phyloP scores from a whole-genome alignment of 441 rosid genomes.

The Viola pubescens region DNA sequence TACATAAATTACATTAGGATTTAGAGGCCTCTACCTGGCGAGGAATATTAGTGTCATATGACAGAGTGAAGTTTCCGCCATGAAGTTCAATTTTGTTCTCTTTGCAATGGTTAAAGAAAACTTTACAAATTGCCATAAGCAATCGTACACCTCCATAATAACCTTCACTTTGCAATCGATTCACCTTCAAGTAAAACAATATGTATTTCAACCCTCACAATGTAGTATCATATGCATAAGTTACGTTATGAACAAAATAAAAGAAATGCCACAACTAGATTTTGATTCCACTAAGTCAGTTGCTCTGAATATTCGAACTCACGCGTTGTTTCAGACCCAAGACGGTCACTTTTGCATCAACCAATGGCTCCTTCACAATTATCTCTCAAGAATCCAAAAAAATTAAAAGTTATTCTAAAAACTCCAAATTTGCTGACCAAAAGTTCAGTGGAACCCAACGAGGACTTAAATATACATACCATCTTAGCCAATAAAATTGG shows the following conservation, averaged over 20 bases:
- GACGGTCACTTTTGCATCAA: too few relatives aligned
- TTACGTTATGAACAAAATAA: neutral
- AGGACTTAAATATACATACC: too few relatives aligned
- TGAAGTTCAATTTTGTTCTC: constrained; percentile 52
- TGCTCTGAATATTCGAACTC: neutral
- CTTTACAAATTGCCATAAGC: constrained; percentile 87
- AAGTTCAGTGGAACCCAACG: too few relatives aligned
- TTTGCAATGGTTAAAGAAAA: constrained; percentile 50
- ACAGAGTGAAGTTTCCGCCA: constrained; percentile 47
- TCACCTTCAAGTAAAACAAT: constrained; percentile 28
- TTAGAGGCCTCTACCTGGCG: constrained; percentile 53
- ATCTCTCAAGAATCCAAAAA: too few relatives aligned
- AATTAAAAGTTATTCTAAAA: too few relatives aligned
- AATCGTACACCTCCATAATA: constrained; percentile 87
- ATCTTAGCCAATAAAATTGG: too few relatives aligned
- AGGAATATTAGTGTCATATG: constrained; percentile 86
- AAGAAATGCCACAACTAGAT: neutral
- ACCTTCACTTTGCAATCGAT: constrained; percentile 69
- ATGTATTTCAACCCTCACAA: neutral
- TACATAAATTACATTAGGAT: neutral
- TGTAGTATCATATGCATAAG: neutral
- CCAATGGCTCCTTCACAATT: too few relatives aligned
- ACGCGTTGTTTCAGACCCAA: too few relatives aligned
- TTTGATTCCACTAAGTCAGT: neutral
- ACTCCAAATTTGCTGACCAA: too few relatives aligned